These are phyloP conservation scores for Epichloe sp. DNA, from an alignment of 2,329 filamentous ascomycete species.

Conservation along the genomic window DNA sequence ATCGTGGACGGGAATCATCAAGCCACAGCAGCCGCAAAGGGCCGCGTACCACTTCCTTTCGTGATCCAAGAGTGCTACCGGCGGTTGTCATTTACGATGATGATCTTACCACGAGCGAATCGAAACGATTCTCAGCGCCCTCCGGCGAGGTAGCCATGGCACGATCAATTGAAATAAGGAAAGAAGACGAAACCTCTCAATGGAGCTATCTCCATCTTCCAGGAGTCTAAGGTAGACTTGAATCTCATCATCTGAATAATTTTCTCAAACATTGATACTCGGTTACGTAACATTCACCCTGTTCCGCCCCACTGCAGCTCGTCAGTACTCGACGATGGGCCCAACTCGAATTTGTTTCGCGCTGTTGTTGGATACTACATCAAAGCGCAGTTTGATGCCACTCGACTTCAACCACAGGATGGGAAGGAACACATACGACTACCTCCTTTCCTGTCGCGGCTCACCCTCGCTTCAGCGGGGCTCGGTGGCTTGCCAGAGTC, in stretches of 20 bases:
- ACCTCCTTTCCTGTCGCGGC: background rate
- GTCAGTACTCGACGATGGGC: background rate
- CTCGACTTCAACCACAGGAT: background rate
- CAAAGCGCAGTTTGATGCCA: background rate
- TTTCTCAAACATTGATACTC: background rate
- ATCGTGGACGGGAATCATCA: background rate
- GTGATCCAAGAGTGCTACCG: conserved; percentile 13
- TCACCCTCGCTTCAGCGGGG: background rate
- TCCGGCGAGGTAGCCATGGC: conserved; percentile 9
- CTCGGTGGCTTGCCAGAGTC: background rate
- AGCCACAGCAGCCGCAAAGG: conserved; percentile 2
- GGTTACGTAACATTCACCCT: background rate
- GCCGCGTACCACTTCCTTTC: conserved; percentile 8
- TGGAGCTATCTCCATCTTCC: conserved; percentile 26
- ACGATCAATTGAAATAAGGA: conserved; percentile 7
- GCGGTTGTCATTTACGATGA: conserved; percentile 26
- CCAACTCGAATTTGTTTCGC: background rate
- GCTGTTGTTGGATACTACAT: background rate
- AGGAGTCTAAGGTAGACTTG: conserved; percentile 16
- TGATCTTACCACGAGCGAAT: conserved; percentile 18
- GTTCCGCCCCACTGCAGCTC: background rate
- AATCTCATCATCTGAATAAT: background rate
- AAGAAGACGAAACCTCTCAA: conserved; percentile 14
- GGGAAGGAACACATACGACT: background rate
- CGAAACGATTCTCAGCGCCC: conserved; percentile 17